Conservation (phyloP, 164 flowering plant species). For the Magnolia kwangsiensis region DNA sequence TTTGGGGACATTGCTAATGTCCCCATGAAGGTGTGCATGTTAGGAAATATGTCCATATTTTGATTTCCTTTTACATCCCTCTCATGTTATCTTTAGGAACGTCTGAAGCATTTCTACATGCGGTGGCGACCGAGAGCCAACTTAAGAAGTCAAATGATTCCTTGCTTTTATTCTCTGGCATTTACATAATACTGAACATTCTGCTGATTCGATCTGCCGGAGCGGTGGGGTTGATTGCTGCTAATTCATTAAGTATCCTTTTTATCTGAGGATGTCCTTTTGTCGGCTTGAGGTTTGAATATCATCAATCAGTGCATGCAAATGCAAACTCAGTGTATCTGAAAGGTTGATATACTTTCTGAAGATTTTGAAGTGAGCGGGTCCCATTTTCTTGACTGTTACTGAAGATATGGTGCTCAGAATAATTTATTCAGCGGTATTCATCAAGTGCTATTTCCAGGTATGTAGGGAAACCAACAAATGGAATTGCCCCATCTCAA, state of each 20-base stretch:
- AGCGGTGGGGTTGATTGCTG: slow-evolving; percentile 78
- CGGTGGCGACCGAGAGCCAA: slow-evolving; percentile 76
- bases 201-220: slow-evolving; percentile 65
- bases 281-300: neutral
- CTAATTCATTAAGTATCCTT: slow-evolving; percentile 96
- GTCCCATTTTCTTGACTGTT: slow-evolving; percentile 40
- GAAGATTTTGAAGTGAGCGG: neutral
- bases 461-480: slow-evolving; percentile 22
- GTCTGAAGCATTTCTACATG: slow-evolving; percentile 96
- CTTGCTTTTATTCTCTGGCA: slow-evolving; percentile 65
- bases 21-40: too few species aligned
- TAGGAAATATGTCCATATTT: too few species aligned
- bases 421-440: slow-evolving; percentile 69
- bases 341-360: neutral
- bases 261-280: neutral
- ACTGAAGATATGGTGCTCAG: slow-evolving; percentile 74
- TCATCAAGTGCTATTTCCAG: slow-evolving; percentile 79
- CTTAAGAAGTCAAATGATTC: slow-evolving; percentile 71
- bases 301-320: neutral
- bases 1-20: too few species aligned
- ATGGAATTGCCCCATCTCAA: neutral
- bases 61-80: neutral
- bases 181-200: slow-evolving; percentile 63
- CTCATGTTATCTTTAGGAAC: slow-evolving; percentile 56
- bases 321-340: too few species aligned